Conservation (phyloP, 306 rosid genomes). For the Dalbergia cultrata region DNA sequence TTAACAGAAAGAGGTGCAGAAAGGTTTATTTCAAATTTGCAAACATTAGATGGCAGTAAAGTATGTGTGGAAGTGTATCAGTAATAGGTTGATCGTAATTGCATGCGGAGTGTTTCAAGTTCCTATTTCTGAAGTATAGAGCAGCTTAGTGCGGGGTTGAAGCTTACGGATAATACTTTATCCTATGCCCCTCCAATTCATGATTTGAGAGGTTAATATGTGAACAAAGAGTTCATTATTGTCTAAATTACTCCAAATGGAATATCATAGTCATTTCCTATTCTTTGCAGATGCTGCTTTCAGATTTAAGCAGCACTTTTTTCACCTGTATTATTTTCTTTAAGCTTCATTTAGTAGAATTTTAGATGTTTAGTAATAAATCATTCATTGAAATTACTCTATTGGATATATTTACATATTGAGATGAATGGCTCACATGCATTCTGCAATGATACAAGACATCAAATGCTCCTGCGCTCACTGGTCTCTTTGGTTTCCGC, state of each 20-base stretch:
- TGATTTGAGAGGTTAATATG: not conserved
- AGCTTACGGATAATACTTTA: not conserved
- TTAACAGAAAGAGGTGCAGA: not conserved
- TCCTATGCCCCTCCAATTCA: not conserved
- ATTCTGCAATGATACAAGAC: not conserved
- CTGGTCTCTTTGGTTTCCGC: slow-evolving; percentile 6
- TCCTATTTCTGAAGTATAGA: not conserved
- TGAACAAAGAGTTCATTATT: not conserved
- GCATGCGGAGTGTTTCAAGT: not conserved
- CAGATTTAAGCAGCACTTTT: not conserved
- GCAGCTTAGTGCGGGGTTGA: slow-evolving; percentile 16
- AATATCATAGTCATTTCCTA: no score
- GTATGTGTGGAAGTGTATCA: not conserved
- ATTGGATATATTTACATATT: not conserved
- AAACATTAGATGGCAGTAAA: not conserved
- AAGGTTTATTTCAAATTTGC: not conserved
- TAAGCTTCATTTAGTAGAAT: not conserved
- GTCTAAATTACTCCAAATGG: no score
- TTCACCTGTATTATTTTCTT: not conserved
- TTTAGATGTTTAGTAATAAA: not conserved
- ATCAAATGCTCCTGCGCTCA: not conserved
- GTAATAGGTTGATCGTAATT: not conserved
- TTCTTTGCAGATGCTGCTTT: not conserved
- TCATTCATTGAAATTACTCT: not conserved
- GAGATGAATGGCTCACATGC: not conserved